Conservation (phyloP, 371 early-diverging fungal genomes). For the Amoeboradix gromovi region DNA sequence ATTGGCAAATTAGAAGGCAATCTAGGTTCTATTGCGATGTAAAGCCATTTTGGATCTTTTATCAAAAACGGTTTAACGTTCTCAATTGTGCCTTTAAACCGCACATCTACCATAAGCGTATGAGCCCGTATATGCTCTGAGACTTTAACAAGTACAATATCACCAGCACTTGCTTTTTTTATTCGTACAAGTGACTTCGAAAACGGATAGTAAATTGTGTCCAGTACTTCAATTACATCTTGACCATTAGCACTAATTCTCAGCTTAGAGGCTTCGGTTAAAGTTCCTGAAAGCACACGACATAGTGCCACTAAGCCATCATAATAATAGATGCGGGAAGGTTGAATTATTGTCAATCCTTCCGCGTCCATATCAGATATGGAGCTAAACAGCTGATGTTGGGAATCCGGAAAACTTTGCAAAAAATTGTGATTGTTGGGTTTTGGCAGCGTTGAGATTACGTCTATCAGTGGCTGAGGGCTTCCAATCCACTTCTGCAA, state of each 20-base stretch:
- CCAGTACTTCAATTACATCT: slow-evolving; percentile 13
- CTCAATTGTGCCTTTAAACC: not conserved
- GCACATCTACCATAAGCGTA: not conserved
- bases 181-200: not conserved
- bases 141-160: not conserved
- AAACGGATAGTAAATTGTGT: not conserved
- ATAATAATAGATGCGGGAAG: slow-evolving; percentile 60
- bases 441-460: not conserved
- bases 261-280: slow-evolving; percentile 39
- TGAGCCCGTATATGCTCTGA: not conserved
- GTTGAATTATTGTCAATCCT: slow-evolving; percentile 67
- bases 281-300: slow-evolving; percentile 61
- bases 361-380: slow-evolving; percentile 14
- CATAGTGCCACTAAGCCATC: slow-evolving; percentile 65
- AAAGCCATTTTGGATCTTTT: not conserved
- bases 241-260: slow-evolving; percentile 79
- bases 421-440: not conserved
- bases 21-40: not conserved
- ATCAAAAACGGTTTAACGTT: not conserved
- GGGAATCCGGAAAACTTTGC: not conserved
- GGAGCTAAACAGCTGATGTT: not conserved
- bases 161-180: not conserved
- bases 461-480: not conserved
- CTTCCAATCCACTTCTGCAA: not conserved
- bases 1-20: slow-evolving; percentile 73